Conservation (phyloP, 768 basidiomycete species). For the Phylloporus arenicola region DNA sequence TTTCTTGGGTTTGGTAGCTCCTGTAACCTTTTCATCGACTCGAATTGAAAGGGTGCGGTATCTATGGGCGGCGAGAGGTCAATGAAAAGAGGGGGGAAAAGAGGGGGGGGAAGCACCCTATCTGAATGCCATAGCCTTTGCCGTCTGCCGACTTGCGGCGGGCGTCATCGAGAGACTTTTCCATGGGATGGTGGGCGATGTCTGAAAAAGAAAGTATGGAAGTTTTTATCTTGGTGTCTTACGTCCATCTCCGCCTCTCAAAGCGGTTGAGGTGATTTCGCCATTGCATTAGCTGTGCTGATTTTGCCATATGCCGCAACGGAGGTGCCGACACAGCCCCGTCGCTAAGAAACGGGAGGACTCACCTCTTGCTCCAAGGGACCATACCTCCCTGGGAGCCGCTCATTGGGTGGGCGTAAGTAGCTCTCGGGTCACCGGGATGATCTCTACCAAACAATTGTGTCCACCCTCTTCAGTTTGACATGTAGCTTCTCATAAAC, state of each 20-base stretch:
- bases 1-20: conserved; percentile 13
- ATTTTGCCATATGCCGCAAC: conserved; percentile 24
- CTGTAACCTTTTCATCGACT: conserved; percentile 29
- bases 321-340: not conserved
- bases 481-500: not conserved
- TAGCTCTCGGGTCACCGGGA: not conserved
- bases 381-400: not conserved
- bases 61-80: conserved; percentile 11
- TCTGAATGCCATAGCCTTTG: conserved; percentile 29
- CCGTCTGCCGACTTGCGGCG: conserved; percentile 14
- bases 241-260: conserved; percentile 1
- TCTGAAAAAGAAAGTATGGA: not conserved
- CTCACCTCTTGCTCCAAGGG: not conserved
- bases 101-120: conserved; percentile 12
- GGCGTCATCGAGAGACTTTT: conserved; percentile 9
- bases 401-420: no score
- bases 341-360: not conserved
- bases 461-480: no score
- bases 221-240: conserved; percentile 13
- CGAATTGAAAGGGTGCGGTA: conserved; percentile 45
- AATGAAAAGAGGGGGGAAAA: not conserved
- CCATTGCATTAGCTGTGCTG: conserved; percentile 20
- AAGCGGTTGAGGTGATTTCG: conserved; percentile 20
- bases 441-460: not conserved
- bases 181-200: conserved; percentile 12